Conservation (phyloP, 306 rosid genomes). For the Clitoria ternatea region DNA sequence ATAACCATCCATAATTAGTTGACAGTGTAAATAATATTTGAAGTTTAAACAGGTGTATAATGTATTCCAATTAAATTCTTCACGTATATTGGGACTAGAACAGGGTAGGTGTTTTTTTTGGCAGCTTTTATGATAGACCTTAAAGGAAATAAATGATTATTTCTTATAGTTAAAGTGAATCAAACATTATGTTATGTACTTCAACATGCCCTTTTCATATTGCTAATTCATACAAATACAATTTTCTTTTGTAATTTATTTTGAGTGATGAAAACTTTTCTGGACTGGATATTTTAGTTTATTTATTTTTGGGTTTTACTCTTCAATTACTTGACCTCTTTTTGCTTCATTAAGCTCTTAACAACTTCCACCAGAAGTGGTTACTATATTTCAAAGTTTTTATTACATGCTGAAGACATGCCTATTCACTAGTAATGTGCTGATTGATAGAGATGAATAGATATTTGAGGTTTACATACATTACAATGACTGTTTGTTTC, state of each 20-base stretch:
- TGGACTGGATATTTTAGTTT: not conserved
- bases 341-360: not conserved
- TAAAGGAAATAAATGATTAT: too few species aligned
- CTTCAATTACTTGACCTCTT: not conserved
- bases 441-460: not conserved
- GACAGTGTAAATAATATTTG: too few species aligned
- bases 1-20: too few species aligned
- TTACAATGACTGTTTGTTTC: conserved; percentile 9
- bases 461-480: not conserved
- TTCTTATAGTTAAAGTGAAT: not conserved
- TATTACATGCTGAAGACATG: not conserved
- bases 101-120: not conserved
- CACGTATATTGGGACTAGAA: too few species aligned
- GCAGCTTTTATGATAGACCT: not conserved
- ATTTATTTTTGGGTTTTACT: not conserved
- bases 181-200: not conserved
- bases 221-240: not conserved
- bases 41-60: too few species aligned
- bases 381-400: not conserved
- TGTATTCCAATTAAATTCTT: too few species aligned
- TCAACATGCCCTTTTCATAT: not conserved
- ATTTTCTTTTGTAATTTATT: not conserved
- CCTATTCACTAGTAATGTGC: not conserved
- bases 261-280: not conserved
- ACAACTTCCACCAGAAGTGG: not conserved